Evolutionary conservation across 139 green algal genomes (phyloP).

Genomic region (Chlamydomonas incerta): DNA sequence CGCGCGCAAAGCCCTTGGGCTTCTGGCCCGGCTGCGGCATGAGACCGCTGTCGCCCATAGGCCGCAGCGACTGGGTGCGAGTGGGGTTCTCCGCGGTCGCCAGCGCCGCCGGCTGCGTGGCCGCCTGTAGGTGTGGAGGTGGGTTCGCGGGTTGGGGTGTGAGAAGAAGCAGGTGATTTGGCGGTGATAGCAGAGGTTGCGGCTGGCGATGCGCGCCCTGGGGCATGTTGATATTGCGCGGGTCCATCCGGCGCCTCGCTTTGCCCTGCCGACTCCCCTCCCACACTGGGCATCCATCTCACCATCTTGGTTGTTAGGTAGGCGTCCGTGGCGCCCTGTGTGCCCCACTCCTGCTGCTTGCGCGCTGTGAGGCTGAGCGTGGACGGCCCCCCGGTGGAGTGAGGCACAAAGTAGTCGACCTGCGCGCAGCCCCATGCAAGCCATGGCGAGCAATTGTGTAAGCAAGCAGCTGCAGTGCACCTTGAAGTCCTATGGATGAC

Average conservation of each 20-base stretch:
- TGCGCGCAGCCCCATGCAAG: too few species aligned
- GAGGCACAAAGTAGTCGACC: conserved; percentile 26
- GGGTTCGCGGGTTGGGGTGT: too few species aligned
- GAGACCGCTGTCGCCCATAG: conserved; percentile 16
- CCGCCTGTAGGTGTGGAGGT: neutral
- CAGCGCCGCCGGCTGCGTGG: neutral
- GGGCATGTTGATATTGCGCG: too few species aligned
- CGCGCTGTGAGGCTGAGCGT: neutral
- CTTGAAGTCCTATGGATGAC: too few species aligned
- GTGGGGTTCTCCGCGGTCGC: neutral
- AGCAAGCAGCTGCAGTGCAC: too few species aligned
- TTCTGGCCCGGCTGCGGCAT: neutral
- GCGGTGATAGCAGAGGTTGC: too few species aligned
- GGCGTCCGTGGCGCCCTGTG: neutral
- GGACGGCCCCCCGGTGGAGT: conserved; percentile 2
- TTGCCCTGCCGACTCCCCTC: neutral
- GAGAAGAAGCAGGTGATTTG: too few species aligned
- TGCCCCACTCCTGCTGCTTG: conserved; percentile 26
- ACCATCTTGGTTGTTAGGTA: conserved; percentile 30
- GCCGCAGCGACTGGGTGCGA: neutral
- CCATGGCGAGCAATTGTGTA: too few species aligned
- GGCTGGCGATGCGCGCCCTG: too few species aligned
- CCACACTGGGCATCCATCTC: neutral
- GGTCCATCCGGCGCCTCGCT: too few species aligned
- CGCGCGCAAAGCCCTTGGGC: neutral